A percentile compares a stretch with the other conserved stretches of the same genome.
Evolutionary conservation across 2,329 filamentous ascomycete genomes (phyloP).

Genomic region (Colletotrichum ledebouriae): DNA sequence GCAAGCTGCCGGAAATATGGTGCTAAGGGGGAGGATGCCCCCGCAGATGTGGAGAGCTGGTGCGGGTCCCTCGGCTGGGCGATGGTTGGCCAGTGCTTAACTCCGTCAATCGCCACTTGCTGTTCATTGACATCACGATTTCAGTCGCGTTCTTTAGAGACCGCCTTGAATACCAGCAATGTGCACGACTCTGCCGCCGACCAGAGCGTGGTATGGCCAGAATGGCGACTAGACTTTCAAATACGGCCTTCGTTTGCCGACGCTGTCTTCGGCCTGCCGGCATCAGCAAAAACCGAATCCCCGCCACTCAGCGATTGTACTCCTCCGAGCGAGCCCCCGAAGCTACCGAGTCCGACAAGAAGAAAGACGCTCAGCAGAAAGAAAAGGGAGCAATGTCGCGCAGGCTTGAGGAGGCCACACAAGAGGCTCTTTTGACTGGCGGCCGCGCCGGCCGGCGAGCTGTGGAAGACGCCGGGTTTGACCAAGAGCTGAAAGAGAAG

Average conservation of each 20-base stretch:
- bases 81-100: slow-evolving; percentile 37
- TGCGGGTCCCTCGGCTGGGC: neutral
- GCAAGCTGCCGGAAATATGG: too few relatives aligned
- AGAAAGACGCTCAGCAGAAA: slow-evolving; percentile 3
- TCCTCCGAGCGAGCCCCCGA: slow-evolving; percentile 33
- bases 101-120: slow-evolving; percentile 38
- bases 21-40: neutral
- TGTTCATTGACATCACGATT: slow-evolving; percentile 39
- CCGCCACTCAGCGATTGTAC: slow-evolving; percentile 13
- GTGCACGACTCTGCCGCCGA: slow-evolving; percentile 1
- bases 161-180: neutral
- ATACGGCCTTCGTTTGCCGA: slow-evolving; percentile 10
- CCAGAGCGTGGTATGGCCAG: slow-evolving; percentile 12
- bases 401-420: slow-evolving; percentile 72
- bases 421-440: slow-evolving; percentile 71
- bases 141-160: neutral
- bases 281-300: neutral
- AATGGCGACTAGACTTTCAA: slow-evolving; percentile 35
- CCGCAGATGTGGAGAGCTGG: neutral
- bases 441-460: slow-evolving; percentile 71
- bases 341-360: slow-evolving; percentile 13
- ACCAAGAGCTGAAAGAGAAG: slow-evolving; percentile 71
- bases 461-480: slow-evolving; percentile 74
- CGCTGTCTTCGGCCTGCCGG: slow-evolving; percentile 5
- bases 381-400: slow-evolving; percentile 64